A percentile compares a stretch with the other conserved stretches of the same genome.
These are phyloP conservation scores for Alternaria postmessia DNA, from an alignment of 2,329 filamentous ascomycete species.

Conservation along the genomic window DNA sequence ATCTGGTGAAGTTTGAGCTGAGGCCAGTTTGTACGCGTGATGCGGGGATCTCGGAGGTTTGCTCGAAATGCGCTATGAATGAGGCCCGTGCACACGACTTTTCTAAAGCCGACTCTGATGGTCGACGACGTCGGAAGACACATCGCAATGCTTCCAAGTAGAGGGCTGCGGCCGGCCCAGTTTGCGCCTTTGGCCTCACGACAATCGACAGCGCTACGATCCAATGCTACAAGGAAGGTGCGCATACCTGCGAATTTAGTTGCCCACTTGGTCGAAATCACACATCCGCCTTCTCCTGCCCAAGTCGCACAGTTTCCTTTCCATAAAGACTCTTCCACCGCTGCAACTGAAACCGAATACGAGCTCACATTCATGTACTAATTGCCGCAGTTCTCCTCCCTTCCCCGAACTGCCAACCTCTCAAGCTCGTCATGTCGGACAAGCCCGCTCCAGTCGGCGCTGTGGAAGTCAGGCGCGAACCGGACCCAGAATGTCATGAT, in stretches of 20 bases:
- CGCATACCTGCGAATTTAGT: conserved; percentile 19
- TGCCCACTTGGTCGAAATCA: conserved; percentile 4
- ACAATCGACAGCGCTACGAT: conserved; percentile 30
- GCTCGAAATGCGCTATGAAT: conserved; percentile 1
- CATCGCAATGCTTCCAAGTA: conserved; percentile 58
- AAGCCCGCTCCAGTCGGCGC: conserved; percentile 35
- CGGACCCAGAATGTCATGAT: conserved; percentile 27
- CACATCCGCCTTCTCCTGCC: conserved; percentile 18
- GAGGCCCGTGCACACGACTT: conserved; percentile 22
- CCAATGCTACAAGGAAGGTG: conserved; percentile 45
- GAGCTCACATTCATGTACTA: conserved; percentile 10
- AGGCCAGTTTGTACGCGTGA: background rate
- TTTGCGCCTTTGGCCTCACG: conserved; percentile 32
- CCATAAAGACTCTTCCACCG: background rate
- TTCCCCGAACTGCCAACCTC: conserved; percentile 32
- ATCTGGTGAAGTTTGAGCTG: background rate
- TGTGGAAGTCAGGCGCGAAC: conserved; percentile 36
- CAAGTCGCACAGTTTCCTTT: conserved; percentile 2
- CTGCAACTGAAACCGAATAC: background rate
- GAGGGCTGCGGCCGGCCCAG: conserved; percentile 54
- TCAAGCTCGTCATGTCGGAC: conserved; percentile 33
- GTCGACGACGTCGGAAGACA: conserved; percentile 36
- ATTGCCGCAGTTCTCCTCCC: conserved; percentile 44
- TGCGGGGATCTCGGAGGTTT: conserved; percentile 25
- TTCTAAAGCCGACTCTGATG: conserved; percentile 28